Evolutionary conservation across 2,329 filamentous ascomycete genomes (phyloP), one percentile per base, ranked within the genome.

Genomic region (Venturiaceae sp.): DNA sequence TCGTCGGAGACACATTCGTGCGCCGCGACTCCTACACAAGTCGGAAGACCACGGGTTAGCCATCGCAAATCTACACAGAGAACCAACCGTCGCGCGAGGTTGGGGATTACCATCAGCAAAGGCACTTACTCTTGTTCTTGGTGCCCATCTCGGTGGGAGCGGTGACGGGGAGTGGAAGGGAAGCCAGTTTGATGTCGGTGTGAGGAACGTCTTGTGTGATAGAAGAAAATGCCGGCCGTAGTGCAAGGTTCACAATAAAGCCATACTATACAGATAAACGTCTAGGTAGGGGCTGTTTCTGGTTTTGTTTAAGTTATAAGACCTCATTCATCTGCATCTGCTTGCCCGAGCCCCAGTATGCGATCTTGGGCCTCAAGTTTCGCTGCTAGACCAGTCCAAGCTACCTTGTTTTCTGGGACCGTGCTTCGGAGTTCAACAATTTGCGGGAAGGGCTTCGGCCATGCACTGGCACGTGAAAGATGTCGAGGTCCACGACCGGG

Each of bases 1-100:
- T 97, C 91, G 67, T 96, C 90, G 30, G 92, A 95, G 65, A 97
- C 78, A 64, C 79, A 81, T 63, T 84, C 80, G 67, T 87, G 87
- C 73, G 87, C 85, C 65, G 85, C 83, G 59, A 59, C 50, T 36
- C 57, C 57, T 58, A 41, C 44, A 50, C 44, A 21, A 14, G 30
- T 32, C 8, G 33, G 8, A 56, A 19, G 14, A 5, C 53, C 34
- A 21, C 34, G 32, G n/a, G 32, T 54, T n/a, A 39, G 32, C 32
- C 19, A 39, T 36, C 11, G 19, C n/a, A 11, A 39, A 11, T 39
- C 36, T 39, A 39, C 36, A 11, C 36, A 39, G n/a, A 39, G 11
- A 39, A 11, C 16, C 23, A 19, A 5, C 16, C 30, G 11, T 54
- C 19, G 13, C n/a, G 23, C 23, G 23, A n/a, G n/a, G n/a, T n/a